phyloP scores from a whole-genome alignment of 2,329 filamentous ascomycete species.

The Dactylellina parvicollis region DNA sequence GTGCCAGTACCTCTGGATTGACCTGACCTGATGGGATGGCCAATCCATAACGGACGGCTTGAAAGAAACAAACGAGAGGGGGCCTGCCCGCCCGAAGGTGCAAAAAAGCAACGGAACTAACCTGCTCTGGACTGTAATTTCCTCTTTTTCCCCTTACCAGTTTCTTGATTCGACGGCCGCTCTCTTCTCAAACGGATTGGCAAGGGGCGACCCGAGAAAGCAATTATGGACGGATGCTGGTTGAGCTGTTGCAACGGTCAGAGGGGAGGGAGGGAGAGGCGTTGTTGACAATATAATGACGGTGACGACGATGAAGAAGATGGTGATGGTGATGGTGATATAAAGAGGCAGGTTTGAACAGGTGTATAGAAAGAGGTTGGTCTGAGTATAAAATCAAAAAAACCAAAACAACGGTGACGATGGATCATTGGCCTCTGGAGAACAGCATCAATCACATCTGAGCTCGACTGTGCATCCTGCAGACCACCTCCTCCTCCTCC shows the following conservation, averaged over 20 bases:
- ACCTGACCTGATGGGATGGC: constrained; percentile 46
- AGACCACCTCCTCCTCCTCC: constrained; percentile 21
- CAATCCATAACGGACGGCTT: constrained; percentile 46
- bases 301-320: too few relatives aligned
- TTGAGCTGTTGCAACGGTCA: constrained; percentile 11
- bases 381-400: constrained; percentile 23
- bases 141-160: constrained; percentile 54
- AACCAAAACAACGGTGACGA: constrained; percentile 15
- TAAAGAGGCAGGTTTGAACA: constrained; percentile 12
- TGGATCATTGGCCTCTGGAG: constrained; percentile 25
- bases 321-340: constrained; percentile 12
- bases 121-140: constrained; percentile 53
- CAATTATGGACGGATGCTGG: constrained; percentile 18
- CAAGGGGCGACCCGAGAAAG: constrained; percentile 45
- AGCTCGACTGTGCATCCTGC: constrained; percentile 50
- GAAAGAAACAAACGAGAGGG: constrained; percentile 51
- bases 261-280: neutral
- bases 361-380: neutral
- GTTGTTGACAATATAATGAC: too few relatives aligned
- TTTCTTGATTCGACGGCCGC: constrained; percentile 53
- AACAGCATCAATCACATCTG: constrained; percentile 44
- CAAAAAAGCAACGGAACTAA: constrained; percentile 53
- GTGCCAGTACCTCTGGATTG: constrained; percentile 39
- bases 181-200: constrained; percentile 49
- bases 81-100: constrained; percentile 38